Evolutionary conservation across 164 flowering plant species (phyloP).

Genomic region (Kalanchoe fedtschenkoi): DNA sequence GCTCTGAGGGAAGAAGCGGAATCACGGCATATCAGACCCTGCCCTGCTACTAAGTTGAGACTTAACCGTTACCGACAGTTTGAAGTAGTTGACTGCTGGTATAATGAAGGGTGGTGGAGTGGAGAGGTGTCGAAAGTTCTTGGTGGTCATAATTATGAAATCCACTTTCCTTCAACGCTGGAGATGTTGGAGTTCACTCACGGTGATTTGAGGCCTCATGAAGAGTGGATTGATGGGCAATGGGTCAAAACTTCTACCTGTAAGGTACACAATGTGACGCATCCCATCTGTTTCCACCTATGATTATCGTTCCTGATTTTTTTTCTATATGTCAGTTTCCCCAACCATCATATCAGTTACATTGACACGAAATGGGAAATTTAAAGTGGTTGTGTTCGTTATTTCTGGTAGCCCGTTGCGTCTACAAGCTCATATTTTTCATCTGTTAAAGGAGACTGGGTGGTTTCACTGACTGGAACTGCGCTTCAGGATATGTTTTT

Average conservation of each 20-base stretch:
- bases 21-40: slow-evolving; percentile 17
- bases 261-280: background rate
- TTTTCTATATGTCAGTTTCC: background rate
- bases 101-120: slow-evolving; percentile 41
- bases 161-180: slow-evolving; percentile 17
- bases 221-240: slow-evolving; percentile 27
- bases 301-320: background rate
- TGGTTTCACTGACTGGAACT: background rate
- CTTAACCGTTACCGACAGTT: slow-evolving; percentile 4
- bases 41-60: slow-evolving; percentile 17
- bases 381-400: background rate
- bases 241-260: slow-evolving; percentile 18
- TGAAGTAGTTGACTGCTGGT: slow-evolving; percentile 32
- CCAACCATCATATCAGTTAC: too few relatives aligned
- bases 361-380: background rate
- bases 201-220: slow-evolving; percentile 25
- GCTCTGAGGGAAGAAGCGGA: slow-evolving; percentile 19
- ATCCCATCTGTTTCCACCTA: background rate
- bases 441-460: background rate
- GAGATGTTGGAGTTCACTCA: slow-evolving; percentile 20
- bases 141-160: slow-evolving; percentile 10
- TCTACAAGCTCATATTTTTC: background rate
- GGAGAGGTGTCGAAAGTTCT: slow-evolving; percentile 23
- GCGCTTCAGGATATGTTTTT: background rate
- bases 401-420: background rate